A percentile compares a stretch with the other conserved stretches of the same genome.
Conservation (phyloP, 305 asterid species). For the Ajuga reptans region DNA sequence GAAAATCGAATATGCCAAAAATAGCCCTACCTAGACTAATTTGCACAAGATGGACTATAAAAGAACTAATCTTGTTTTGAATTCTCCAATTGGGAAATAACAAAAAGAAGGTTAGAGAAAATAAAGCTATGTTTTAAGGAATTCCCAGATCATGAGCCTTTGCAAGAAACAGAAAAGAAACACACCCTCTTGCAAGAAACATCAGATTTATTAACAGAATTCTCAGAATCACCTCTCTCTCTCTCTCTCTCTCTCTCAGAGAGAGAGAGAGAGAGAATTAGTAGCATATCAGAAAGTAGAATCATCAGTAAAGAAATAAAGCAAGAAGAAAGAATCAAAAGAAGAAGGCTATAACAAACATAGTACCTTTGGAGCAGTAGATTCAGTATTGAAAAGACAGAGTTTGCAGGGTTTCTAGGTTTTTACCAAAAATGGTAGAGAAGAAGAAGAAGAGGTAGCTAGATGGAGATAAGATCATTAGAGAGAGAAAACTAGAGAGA, state of each 20-base stretch:
- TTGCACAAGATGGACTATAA: too few species aligned
- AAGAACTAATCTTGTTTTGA: too few species aligned
- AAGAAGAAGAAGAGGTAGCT: neutral
- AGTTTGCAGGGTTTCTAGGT: conserved; percentile 31
- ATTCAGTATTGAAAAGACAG: conserved; percentile 43
- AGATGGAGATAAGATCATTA: conserved; percentile 54
- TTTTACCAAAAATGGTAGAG: conserved; percentile 51
- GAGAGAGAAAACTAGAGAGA: conserved; percentile 43
- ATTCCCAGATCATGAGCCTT: neutral
- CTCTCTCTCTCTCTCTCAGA: too few species aligned
- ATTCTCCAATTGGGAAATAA: too few species aligned
- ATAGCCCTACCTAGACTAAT: too few species aligned
- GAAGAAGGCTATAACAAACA: neutral
- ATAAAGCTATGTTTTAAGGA: neutral
- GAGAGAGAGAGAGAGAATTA: neutral
- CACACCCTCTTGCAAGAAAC: neutral
- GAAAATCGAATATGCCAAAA: too few species aligned
- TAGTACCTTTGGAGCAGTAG: conserved; percentile 27
- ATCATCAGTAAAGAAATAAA: neutral
- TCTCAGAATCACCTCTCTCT: neutral
- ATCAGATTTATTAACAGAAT: neutral
- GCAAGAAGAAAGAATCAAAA: neutral
- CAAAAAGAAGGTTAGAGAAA: too few species aligned
- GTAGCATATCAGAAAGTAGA: neutral
- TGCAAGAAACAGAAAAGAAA: neutral